phyloP scores from a whole-genome alignment of 768 basidiomycete species.

The Clavulina sp. region DNA sequence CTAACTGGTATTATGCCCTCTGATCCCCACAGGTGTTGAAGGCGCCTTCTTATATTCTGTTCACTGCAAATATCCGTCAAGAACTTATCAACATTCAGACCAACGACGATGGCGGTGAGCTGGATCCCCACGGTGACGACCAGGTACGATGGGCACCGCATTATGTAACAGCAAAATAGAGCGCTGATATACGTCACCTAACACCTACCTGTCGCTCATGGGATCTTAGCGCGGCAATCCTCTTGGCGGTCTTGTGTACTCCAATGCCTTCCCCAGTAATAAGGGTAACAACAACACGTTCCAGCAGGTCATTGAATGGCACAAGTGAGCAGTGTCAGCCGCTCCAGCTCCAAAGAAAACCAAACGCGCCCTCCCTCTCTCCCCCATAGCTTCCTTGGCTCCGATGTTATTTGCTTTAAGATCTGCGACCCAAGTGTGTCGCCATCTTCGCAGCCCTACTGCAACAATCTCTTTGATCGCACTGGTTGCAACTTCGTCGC shows the following conservation, averaged over 20 bases:
- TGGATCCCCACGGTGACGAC: constrained; percentile 12
- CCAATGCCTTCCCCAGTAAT: constrained; percentile 11
- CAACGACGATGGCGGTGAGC: constrained; percentile 23
- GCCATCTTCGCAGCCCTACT: constrained; percentile 9
- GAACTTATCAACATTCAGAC: constrained; percentile 23
- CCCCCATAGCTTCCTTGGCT: constrained; percentile 18
- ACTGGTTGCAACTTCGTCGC: constrained; percentile 15
- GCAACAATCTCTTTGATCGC: constrained; percentile 13
- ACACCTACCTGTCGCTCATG: neutral
- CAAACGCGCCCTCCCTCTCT: neutral
- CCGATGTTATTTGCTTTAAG: constrained; percentile 19
- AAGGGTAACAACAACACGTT: constrained; percentile 7
- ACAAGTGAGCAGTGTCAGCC: constrained; percentile 2
- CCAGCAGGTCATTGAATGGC: constrained; percentile 14
- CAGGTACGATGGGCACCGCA: neutral
- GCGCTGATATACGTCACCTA: too few species aligned
- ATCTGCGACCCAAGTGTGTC: constrained; percentile 17
- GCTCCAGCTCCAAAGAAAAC: neutral
- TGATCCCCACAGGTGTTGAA: too few species aligned
- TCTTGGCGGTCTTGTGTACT: constrained; percentile 13
- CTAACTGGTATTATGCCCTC: too few species aligned
- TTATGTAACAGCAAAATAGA: neutral
- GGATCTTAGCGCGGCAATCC: constrained; percentile 11
- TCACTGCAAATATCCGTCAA: constrained; percentile 37
- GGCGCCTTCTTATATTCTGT: constrained; percentile 56